A percentile compares a stretch with the other conserved stretches of the same genome.
Evolutionary conservation across 192 early-diverging fungal genomes (phyloP).

Genomic region (Coemansia sp.): DNA sequence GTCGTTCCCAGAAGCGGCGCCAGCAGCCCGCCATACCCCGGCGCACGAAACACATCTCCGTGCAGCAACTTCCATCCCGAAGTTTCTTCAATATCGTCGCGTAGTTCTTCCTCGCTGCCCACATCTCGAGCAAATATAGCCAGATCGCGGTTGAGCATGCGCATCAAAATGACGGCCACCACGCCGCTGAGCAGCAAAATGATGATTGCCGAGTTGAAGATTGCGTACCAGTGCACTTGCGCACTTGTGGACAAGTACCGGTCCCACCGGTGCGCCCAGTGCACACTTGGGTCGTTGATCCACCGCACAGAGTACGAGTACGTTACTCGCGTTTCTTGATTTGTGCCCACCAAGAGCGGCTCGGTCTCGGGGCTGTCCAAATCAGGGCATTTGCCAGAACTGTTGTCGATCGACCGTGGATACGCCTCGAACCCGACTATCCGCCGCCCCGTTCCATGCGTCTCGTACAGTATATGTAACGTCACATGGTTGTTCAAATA

Average conservation of each 20-base stretch:
- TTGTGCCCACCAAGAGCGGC: slow-evolving; percentile 32
- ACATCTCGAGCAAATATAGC: slow-evolving; percentile 27
- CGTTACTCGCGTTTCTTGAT: slow-evolving; percentile 44
- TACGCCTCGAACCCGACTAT: slow-evolving; percentile 75
- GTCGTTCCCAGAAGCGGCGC: slow-evolving; percentile 74
- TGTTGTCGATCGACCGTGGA: slow-evolving; percentile 57
- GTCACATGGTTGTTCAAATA: slow-evolving; percentile 69
- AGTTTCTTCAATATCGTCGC: slow-evolving; percentile 69
- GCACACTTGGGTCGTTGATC: slow-evolving; percentile 57
- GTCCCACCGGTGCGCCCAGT: slow-evolving; percentile 67
- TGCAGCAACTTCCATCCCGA: slow-evolving; percentile 77
- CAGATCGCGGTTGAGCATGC: slow-evolving; percentile 65
- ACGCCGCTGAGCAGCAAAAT: slow-evolving; percentile 66
- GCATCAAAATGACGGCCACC: slow-evolving; percentile 66
- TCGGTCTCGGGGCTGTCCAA: background rate
- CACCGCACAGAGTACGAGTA: slow-evolving; percentile 75
- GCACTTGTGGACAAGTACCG: slow-evolving; percentile 58
- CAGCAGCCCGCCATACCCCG: slow-evolving; percentile 62
- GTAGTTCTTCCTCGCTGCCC: slow-evolving; percentile 43
- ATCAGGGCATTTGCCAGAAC: slow-evolving; percentile 32
- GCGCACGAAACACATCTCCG: slow-evolving; percentile 75
- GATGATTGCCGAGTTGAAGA: slow-evolving; percentile 69
- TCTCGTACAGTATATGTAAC: slow-evolving; percentile 62
- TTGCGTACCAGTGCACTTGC: slow-evolving; percentile 67
- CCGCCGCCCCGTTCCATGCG: slow-evolving; percentile 37